Evolutionary conservation across 2,329 filamentous ascomycete species (phyloP).

Genomic region (Ascosphaera apis): DNA sequence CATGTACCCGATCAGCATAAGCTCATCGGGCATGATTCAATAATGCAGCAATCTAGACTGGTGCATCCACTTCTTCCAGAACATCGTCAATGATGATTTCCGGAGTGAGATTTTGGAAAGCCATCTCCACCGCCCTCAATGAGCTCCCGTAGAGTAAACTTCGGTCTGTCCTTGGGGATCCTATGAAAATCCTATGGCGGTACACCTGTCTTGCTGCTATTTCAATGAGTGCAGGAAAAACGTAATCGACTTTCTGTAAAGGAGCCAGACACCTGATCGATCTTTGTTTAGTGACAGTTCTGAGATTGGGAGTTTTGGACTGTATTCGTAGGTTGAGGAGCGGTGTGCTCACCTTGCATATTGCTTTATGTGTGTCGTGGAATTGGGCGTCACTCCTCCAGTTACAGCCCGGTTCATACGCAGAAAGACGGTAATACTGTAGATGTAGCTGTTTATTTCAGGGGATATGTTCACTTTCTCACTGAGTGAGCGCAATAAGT

Average conservation of each 20-base stretch:
- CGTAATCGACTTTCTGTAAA: conserved; percentile 57
- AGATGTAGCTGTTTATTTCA: conserved; percentile 61
- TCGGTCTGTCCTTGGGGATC: conserved; percentile 46
- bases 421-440: conserved; percentile 71
- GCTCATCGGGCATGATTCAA: not conserved
- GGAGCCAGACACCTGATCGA: conserved; percentile 44
- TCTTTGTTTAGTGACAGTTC: too few species aligned
- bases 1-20: not conserved
- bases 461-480: conserved; percentile 41
- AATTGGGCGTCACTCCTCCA: conserved; percentile 51
- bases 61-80: conserved; percentile 31
- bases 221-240: conserved; percentile 61
- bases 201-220: conserved; percentile 76
- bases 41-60: conserved; percentile 17
- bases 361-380: conserved; percentile 53
- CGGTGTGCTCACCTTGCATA: conserved; percentile 32
- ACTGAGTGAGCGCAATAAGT: conserved; percentile 34
- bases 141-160: conserved; percentile 90
- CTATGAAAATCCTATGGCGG: conserved; percentile 55
- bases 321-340: not conserved
- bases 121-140: conserved; percentile 38
- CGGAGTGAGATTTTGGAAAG: conserved; percentile 36
- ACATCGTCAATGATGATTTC: conserved; percentile 36
- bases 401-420: conserved; percentile 68
- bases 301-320: too few species aligned